Evolutionary conservation across 495 filamentous ascomycete species (phyloP).

Genomic region (Penicillium malachiteum): DNA sequence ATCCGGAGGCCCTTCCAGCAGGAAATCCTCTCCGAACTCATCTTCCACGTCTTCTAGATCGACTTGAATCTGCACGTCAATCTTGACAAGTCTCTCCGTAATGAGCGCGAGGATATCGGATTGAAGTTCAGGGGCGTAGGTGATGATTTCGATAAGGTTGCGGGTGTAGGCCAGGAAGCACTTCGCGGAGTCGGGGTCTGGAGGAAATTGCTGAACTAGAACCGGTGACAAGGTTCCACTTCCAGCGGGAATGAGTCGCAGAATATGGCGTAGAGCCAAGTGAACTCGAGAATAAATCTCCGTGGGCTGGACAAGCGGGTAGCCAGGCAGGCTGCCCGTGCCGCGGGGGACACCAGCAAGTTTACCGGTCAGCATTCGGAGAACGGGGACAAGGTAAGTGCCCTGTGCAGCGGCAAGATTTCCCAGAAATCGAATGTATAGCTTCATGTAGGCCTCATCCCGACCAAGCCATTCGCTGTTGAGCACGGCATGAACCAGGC

Average conservation of each 20-base stretch:
- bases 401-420: constrained; percentile 78
- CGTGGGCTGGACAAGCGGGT: constrained; percentile 54
- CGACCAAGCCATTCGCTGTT: constrained; percentile 80
- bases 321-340: constrained; percentile 59
- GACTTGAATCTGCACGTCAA: constrained; percentile 91
- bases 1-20: constrained; percentile 40
- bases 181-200: constrained; percentile 66
- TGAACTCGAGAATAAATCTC: constrained; percentile 70
- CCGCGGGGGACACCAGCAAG: constrained; percentile 57
- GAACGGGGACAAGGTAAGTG: constrained; percentile 58
- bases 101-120: constrained; percentile 80
- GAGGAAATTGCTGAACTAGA: constrained; percentile 68
- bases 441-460: constrained; percentile 73
- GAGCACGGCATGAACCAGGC: constrained; percentile 70
- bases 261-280: constrained; percentile 68
- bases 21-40: constrained; percentile 57
- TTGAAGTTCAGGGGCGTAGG: constrained; percentile 77
- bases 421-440: constrained; percentile 78
- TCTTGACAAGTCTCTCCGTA: constrained; percentile 79
- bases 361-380: constrained; percentile 77
- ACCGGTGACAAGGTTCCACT: constrained; percentile 67
- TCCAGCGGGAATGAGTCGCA: constrained; percentile 74
- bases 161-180: constrained; percentile 73
- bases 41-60: constrained; percentile 86
- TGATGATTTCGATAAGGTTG: constrained; percentile 71